A percentile compares a stretch with the other conserved stretches of the same genome.
Evolutionary conservation across 108 stramenopile genomes (phyloP).

Genomic region (Nitzschia sp.): DNA sequence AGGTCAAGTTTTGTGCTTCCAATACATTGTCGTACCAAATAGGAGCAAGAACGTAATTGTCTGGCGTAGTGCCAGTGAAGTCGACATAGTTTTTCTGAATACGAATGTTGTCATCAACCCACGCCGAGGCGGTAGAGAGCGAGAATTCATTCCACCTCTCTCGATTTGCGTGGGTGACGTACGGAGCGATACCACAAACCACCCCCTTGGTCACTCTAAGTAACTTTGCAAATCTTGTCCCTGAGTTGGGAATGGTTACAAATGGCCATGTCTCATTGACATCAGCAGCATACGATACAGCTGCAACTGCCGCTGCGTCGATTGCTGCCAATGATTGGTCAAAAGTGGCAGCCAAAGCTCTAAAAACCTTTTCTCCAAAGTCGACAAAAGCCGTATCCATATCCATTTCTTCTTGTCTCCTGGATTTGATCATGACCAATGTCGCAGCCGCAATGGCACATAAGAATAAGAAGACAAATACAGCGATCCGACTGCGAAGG

Average conservation of each 20-base stretch:
- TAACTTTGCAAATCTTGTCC: slow-evolving; percentile 27
- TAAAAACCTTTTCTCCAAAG: slow-evolving; percentile 10
- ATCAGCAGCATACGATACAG: slow-evolving; percentile 3
- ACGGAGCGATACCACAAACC: slow-evolving; percentile 32
- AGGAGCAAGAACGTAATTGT: too few species aligned
- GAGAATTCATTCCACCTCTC: slow-evolving; percentile 43
- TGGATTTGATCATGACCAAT: not conserved
- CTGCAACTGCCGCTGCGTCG: slow-evolving; percentile 12
- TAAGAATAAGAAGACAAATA: slow-evolving; percentile 11
- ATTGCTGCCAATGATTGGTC: slow-evolving; percentile 15
- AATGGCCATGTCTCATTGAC: slow-evolving; percentile 23
- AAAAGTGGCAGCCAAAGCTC: not conserved
- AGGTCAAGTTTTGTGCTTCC: slow-evolving; percentile 11
- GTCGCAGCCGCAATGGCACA: slow-evolving; percentile 1
- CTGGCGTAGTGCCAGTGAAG: too few species aligned
- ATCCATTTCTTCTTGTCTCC: not conserved
- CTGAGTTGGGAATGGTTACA: slow-evolving; percentile 38
- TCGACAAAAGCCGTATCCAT: slow-evolving; percentile 5
- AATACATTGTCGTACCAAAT: too few species aligned
- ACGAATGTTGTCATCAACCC: slow-evolving; percentile 27
- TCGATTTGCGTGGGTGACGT: slow-evolving; percentile 11
- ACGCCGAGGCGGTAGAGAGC: slow-evolving; percentile 6
- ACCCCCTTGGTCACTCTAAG: slow-evolving; percentile 27
- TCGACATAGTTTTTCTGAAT: not conserved
- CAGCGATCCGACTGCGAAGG: not conserved